Base-by-base conservation (phyloP, 768 basidiomycete species). In the Austroboletus festivus region DNA sequence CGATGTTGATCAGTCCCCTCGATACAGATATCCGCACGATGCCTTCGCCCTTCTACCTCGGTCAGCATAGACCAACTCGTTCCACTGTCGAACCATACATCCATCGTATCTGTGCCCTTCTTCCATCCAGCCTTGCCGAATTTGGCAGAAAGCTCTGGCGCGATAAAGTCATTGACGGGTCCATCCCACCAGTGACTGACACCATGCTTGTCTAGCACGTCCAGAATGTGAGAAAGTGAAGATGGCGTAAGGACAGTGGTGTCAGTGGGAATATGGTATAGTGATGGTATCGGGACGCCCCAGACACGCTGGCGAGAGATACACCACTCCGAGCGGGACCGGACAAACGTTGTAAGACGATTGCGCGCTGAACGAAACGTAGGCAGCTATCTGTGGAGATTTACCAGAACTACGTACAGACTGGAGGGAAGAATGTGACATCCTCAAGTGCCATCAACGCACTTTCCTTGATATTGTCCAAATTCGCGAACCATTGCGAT, bases 1-100 rank as follows among this genome's bases (percentile, higher is more conserved):
- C 95, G 85, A 67, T 99, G 95, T 66, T 98, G 95, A 68, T 99
- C 95, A 1, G 89, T 88, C 13, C 96, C 96, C 61, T 99, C 95
- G 23, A 99, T 71, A 62, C 91, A 95, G 23, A 97, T 76, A 59
- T 98, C 93, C 1, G 93, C 89, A 37, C 73, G 70, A 44, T 77
- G 71, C 24, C 62, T 68, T 54, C 72, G 57, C 20, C 62, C 70
- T 16, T 71, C 67, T 18, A 66, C 73, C 46, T 59, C 19, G 39
- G 70, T 70, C 16, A 95, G 70, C 73, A 90, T 78, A 2, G 90
- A 84, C 95, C 95, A 99, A 4, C 93, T 89, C 3, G 89, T 84
- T 4, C 95, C 95, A 57, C 91, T 94, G 68, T 99, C 95, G 57
- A 97, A 98, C 95, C 95, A 99, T 15, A 99, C 95, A 65, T 99